Evolutionary conservation across 306 rosid genomes (phyloP).

Genomic region (Lagenaria siceraria): DNA sequence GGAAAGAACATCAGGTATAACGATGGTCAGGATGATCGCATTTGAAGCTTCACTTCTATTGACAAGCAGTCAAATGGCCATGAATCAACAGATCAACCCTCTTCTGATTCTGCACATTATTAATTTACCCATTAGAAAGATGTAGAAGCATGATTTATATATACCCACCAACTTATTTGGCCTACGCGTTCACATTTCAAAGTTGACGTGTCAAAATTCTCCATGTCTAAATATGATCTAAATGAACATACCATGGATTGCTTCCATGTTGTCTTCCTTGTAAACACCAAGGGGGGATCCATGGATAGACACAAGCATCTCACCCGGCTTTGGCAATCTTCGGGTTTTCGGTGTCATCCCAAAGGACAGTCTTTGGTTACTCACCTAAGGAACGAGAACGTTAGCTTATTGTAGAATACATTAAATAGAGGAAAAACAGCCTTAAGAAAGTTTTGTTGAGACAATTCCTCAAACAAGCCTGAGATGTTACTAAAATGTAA

Average conservation of each 20-base stretch:
- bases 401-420: neutral
- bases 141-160: neutral
- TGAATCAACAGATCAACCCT: slow-evolving; percentile 24
- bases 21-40: neutral
- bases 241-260: slow-evolving; percentile 49
- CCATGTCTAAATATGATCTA: neutral
- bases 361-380: slow-evolving; percentile 62
- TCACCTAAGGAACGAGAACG: slow-evolving; percentile 22
- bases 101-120: slow-evolving; percentile 53
- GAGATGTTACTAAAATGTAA: neutral
- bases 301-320: slow-evolving; percentile 79
- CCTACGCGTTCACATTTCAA: neutral
- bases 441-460: neutral
- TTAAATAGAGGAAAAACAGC: neutral
- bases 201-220: neutral
- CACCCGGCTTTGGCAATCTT: slow-evolving; percentile 78
- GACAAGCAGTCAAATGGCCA: neutral
- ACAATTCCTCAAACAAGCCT: neutral
- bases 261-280: slow-evolving; percentile 87
- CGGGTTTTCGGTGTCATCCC: slow-evolving; percentile 80
- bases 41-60: neutral
- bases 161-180: neutral
- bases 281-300: slow-evolving; percentile 87
- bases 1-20: neutral
- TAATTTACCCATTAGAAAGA: slow-evolving; percentile 3